Conservation (phyloP, 371 early-diverging fungal genomes). For the Apophysomyces trapeziformis region DNA sequence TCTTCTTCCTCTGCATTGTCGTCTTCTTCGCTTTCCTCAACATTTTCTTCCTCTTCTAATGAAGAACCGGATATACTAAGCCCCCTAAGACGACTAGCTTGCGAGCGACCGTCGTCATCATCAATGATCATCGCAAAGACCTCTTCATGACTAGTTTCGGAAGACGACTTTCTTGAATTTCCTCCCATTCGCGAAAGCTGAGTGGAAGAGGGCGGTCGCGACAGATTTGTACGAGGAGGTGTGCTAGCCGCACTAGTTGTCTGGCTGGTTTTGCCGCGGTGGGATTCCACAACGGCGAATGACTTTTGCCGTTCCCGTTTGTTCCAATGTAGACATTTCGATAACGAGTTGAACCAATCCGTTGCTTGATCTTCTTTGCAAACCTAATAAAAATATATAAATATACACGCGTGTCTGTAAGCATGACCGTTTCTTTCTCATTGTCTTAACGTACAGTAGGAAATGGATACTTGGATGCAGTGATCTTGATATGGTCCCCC, state of each 20-base stretch:
- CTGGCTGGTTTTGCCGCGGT: conserved; percentile 10
- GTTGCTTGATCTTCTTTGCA: conserved; percentile 76
- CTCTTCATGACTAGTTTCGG: conserved; percentile 37
- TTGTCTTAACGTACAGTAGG: conserved; percentile 60
- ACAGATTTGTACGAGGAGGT: neutral
- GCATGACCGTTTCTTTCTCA: conserved; percentile 45
- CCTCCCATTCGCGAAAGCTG: conserved; percentile 13
- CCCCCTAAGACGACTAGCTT: neutral
- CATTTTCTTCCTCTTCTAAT: conserved; percentile 19
- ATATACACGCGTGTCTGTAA: too few relatives aligned
- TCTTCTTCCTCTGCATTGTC: conserved; percentile 28
- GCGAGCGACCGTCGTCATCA: conserved; percentile 25
- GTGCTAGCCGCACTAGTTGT: neutral
- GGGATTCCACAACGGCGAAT: conserved; percentile 56
- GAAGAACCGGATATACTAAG: conserved; percentile 8
- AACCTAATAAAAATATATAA: conserved; percentile 38
- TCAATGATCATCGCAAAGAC: conserved; percentile 52
- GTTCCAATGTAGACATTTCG: conserved; percentile 86
- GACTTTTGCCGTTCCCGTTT: conserved; percentile 78
- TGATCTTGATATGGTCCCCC: conserved; percentile 90
- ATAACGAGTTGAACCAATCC: conserved; percentile 85
- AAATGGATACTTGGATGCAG: conserved; percentile 83
- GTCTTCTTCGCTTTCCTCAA: conserved; percentile 21
- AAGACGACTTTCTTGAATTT: conserved; percentile 13
- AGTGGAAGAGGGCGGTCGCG: conserved; percentile 8